Evolutionary conservation across 306 rosid genomes (phyloP).

Genomic region (Vigna hirtella): DNA sequence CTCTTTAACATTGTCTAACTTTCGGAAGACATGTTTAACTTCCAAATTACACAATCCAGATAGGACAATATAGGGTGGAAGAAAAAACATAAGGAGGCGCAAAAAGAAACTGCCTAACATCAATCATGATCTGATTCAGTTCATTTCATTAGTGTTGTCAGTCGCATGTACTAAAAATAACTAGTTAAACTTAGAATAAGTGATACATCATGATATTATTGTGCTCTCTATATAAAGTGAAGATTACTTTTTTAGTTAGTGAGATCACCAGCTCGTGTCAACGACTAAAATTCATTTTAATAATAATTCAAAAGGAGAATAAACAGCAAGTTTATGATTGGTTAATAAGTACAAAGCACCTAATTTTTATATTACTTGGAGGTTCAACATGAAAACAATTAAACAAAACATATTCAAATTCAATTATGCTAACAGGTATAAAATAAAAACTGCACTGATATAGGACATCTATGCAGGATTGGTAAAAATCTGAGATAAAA

Average conservation of each 20-base stretch:
- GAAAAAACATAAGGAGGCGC: too few relatives aligned
- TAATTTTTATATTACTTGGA: neutral
- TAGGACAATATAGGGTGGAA: too few relatives aligned
- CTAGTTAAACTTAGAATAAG: neutral
- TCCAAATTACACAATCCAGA: too few relatives aligned
- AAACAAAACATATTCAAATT: neutral
- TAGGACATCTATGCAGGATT: neutral
- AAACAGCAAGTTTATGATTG: neutral
- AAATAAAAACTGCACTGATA: neutral
- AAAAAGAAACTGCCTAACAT: too few relatives aligned
- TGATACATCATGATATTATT: neutral
- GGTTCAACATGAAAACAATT: neutral
- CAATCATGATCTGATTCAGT: too few relatives aligned
- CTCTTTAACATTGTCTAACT: too few relatives aligned
- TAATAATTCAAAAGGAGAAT: neutral
- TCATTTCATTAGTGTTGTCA: neutral
- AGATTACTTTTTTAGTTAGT: neutral
- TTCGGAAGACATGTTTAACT: too few relatives aligned
- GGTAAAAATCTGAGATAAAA: neutral
- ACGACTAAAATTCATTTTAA: neutral
- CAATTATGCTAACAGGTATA: slow-evolving; percentile 2
- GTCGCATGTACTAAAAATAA: neutral
- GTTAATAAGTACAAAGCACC: neutral
- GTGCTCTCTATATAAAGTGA: neutral
- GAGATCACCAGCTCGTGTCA: neutral